A percentile compares a stretch with the other conserved stretches of the same genome.
Evolutionary conservation across 2,329 filamentous ascomycete genomes (phyloP).

Genomic region (Aspergillus persii): DNA sequence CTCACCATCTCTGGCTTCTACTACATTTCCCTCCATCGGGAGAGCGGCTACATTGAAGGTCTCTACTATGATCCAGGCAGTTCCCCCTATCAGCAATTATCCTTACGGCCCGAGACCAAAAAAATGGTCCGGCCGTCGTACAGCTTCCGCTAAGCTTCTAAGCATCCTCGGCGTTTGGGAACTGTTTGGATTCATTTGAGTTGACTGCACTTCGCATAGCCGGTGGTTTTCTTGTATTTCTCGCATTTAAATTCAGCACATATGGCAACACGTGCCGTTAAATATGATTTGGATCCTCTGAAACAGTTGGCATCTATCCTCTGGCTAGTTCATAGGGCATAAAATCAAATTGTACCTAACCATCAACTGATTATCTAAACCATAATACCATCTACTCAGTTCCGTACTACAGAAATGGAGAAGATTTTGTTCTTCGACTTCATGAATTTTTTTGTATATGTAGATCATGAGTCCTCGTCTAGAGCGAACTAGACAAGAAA

Average conservation of each 20-base stretch:
- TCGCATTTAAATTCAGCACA: not conserved
- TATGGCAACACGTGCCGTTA: not conserved
- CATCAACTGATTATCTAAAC: not conserved
- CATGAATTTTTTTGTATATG: not conserved
- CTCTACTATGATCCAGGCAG: conserved; percentile 51
- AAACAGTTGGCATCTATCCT: not conserved
- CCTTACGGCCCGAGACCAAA: conserved; percentile 39
- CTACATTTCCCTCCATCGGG: conserved; percentile 48
- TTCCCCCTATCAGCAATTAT: conserved; percentile 49
- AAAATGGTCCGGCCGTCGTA: conserved; percentile 45
- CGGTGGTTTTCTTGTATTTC: conserved; percentile 6
- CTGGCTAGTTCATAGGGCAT: not conserved
- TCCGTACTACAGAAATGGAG: too few relatives aligned
- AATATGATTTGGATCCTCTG: not conserved
- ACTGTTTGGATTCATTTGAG: not conserved
- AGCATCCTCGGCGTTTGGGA: conserved; percentile 3
- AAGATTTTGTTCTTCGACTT: not conserved
- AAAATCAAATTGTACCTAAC: not conserved
- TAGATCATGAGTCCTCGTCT: not conserved
- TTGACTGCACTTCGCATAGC: conserved; percentile 14
- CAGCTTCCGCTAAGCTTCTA: conserved; percentile 35
- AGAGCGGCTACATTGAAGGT: conserved; percentile 47
- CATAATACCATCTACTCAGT: not conserved
- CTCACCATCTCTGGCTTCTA: conserved; percentile 53
- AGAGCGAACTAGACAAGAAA: not conserved